Conservation (phyloP, 208 protist genomes). For the Acanthamoeba sp. region DNA sequence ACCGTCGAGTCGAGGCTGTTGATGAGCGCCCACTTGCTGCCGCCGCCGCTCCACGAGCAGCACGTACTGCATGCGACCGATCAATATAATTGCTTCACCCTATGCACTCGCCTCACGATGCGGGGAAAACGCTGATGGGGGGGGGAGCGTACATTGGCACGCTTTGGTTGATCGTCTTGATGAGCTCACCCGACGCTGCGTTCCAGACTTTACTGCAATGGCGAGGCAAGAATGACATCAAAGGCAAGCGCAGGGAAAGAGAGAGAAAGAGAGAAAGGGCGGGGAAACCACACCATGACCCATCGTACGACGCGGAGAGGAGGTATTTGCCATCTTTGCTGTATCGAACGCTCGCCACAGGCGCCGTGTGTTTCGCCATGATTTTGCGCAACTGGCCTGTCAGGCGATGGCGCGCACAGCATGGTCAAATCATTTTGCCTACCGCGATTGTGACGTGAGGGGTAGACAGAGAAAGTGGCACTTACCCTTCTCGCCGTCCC, state of each 20-base stretch:
- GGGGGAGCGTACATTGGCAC: not conserved
- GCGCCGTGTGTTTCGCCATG: not conserved
- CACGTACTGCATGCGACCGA: not conserved
- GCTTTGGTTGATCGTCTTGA: not conserved
- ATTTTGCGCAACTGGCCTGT: not conserved
- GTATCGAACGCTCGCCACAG: slow-evolving; percentile 20
- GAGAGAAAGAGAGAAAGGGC: not conserved
- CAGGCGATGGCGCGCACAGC: not conserved
- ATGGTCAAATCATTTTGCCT: too few species aligned
- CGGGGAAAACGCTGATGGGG: not conserved
- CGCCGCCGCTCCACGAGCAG: slow-evolving; percentile 10
- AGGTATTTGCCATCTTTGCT: slow-evolving; percentile 4
- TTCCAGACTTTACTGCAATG: not conserved
- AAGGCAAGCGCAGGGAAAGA: too few species aligned
- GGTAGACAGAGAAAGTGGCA: not conserved
- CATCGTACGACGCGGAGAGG: slow-evolving; percentile 1
- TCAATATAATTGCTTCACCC: not conserved
- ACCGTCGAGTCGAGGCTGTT: not conserved
- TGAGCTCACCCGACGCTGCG: not conserved
- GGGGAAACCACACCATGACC: not conserved
- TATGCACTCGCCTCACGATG: too few species aligned
- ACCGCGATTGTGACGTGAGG: not conserved
- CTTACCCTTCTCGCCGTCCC: slow-evolving; percentile 24
- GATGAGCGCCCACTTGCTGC: not conserved
- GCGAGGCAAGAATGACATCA: too few species aligned